Conservation (phyloP, 2,329 filamentous ascomycete genomes). For the Aspergillus alliaceus region DNA sequence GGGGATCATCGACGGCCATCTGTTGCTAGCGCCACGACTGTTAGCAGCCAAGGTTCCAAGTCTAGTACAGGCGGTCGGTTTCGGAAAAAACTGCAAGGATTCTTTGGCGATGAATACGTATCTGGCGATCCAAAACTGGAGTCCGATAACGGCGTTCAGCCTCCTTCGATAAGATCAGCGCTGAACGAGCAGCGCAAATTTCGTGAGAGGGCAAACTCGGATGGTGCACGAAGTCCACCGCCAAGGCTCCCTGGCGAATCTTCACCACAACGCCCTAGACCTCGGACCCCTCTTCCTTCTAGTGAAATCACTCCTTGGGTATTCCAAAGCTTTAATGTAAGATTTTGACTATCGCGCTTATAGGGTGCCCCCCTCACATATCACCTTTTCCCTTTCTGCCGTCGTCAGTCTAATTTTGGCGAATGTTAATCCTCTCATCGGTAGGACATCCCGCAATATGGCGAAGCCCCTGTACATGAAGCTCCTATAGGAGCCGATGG, state of each 20-base stretch:
- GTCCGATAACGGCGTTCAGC: conserved; percentile 67
- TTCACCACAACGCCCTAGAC: conserved; percentile 74
- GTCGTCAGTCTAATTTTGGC: neutral
- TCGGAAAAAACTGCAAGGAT: conserved; percentile 80
- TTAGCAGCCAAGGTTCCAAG: conserved; percentile 82
- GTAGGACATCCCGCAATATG: conserved; percentile 73
- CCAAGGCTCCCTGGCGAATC: conserved; percentile 47
- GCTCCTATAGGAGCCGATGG: conserved; percentile 68
- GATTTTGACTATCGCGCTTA: conserved; percentile 26
- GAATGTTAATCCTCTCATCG: neutral
- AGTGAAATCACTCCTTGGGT: conserved; percentile 97
- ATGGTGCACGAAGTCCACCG: conserved; percentile 63
- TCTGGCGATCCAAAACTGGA: conserved; percentile 60
- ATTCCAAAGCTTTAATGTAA: conserved; percentile 80
- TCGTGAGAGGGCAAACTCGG: conserved; percentile 79
- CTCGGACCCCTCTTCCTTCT: conserved; percentile 80
- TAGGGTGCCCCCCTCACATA: neutral
- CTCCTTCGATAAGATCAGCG: conserved; percentile 19
- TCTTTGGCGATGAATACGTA: conserved; percentile 88
- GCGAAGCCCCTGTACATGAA: conserved; percentile 73
- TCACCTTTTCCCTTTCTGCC: neutral
- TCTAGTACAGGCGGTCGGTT: conserved; percentile 67
- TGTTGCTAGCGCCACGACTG: conserved; percentile 79
- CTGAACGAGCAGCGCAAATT: conserved; percentile 55
- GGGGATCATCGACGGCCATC: conserved; percentile 80